Evolutionary conservation across 805 yeast species (phyloP).

Genomic region (Nakazawaea peltata): DNA sequence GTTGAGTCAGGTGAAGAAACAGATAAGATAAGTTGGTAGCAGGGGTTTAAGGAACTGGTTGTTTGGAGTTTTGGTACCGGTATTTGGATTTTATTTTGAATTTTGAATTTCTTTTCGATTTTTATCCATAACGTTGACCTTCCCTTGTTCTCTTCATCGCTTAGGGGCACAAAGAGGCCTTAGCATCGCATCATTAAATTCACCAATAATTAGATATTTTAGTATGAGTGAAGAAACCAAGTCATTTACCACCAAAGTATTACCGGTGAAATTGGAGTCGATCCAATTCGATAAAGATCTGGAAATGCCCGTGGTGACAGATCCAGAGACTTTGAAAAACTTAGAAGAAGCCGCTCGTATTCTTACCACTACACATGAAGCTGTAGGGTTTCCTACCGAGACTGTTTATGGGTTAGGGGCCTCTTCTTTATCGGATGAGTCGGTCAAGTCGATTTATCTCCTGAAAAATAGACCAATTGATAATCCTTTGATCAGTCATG

Average conservation of each 20-base stretch:
- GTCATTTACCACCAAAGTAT: conserved; percentile 41
- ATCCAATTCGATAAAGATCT: conserved; percentile 40
- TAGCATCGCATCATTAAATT: too few relatives aligned
- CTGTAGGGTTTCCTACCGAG: conserved; percentile 93
- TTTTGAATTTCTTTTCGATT: too few relatives aligned
- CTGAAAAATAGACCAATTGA: conserved; percentile 96
- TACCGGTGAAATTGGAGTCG: conserved; percentile 45
- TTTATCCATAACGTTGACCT: too few relatives aligned
- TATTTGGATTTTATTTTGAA: too few relatives aligned
- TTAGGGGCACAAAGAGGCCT: too few relatives aligned
- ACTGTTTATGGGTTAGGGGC: conserved; percentile 97
- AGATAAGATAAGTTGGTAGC: too few relatives aligned
- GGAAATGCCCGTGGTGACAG: conserved; percentile 36
- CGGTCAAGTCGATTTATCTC: conserved; percentile 68
- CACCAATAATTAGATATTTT: too few relatives aligned
- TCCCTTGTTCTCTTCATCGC: too few relatives aligned
- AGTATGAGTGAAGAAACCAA: too few relatives aligned
- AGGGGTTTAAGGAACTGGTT: too few relatives aligned
- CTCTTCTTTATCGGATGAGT: conserved; percentile 62
- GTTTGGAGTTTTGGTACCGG: too few relatives aligned
- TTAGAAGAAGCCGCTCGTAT: conserved; percentile 52
- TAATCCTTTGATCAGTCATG: conserved; percentile 88
- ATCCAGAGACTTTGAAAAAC: conserved; percentile 41
- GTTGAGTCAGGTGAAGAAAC: too few relatives aligned
- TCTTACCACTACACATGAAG: conserved; percentile 41